phyloP scores from a whole-genome alignment of 1,284 basidiomycete genomes.

The Puccinia triticina region DNA sequence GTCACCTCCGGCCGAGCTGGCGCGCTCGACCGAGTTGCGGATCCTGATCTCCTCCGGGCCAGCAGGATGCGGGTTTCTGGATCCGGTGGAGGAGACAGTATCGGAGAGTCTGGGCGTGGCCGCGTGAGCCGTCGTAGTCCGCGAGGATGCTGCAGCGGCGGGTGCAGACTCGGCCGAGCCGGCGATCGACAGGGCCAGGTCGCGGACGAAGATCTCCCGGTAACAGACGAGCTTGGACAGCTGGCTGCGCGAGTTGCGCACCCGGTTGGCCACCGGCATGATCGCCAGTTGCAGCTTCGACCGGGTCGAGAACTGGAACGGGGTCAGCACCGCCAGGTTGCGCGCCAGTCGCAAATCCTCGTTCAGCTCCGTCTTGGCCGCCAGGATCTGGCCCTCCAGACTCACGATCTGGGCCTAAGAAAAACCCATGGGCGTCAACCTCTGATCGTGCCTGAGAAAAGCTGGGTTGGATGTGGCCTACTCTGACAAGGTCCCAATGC shows the following conservation, averaged over 20 bases:
- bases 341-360: slow-evolving; percentile 73
- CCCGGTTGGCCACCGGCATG: slow-evolving; percentile 69
- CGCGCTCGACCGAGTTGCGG: too few species aligned
- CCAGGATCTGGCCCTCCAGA: slow-evolving; percentile 68
- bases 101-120: neutral
- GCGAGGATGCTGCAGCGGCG: too few species aligned
- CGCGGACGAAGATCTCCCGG: slow-evolving; percentile 41
- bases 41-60: too few species aligned
- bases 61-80: too few species aligned
- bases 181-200: neutral
- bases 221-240: slow-evolving; percentile 45
- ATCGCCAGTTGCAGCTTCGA: slow-evolving; percentile 71
- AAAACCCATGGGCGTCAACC: too few species aligned
- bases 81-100: too few species aligned
- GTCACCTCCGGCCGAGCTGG: too few species aligned
- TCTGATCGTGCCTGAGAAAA: too few species aligned
- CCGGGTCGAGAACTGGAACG: slow-evolving; percentile 80
- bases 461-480: neutral
- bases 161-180: neutral
- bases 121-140: neutral
- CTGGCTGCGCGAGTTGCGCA: slow-evolving; percentile 62
- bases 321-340: slow-evolving; percentile 81
- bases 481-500: slow-evolving; percentile 19
- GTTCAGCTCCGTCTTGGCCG: slow-evolving; percentile 70
- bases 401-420: slow-evolving; percentile 66